These are phyloP conservation scores for Protomyces macrosporus DNA, from an alignment of 1,139 yeast species.

Conservation along the genomic window DNA sequence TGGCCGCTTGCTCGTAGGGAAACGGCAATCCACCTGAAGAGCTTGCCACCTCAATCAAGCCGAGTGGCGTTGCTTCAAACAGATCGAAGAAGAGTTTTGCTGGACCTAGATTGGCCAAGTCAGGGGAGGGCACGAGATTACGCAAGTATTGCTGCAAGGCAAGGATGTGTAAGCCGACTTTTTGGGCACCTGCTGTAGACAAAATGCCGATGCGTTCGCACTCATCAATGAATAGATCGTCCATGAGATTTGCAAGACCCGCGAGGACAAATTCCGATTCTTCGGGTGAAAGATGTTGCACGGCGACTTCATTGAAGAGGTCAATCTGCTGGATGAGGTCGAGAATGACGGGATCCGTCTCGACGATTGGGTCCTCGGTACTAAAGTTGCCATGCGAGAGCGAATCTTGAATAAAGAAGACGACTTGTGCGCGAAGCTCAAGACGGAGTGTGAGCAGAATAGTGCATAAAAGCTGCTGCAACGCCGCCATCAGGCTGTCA, in stretches of 20 bases:
- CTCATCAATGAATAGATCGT: conserved; percentile 24
- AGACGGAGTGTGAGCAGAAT: conserved; percentile 19
- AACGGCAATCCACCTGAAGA: conserved; percentile 1
- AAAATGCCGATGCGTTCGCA: conserved; percentile 6
- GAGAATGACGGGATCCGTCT: conserved; percentile 16
- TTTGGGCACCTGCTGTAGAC: conserved; percentile 18
- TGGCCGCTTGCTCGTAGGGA: conserved; percentile 15
- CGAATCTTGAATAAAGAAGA: conserved; percentile 15
- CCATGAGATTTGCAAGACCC: conserved; percentile 24
- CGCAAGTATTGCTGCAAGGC: conserved; percentile 26
- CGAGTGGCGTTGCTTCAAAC: conserved; percentile 2
- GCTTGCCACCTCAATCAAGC: conserved; percentile 4
- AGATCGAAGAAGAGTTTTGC: conserved; percentile 12
- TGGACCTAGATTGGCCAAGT: conserved; percentile 17
- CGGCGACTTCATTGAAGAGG: conserved; percentile 7
- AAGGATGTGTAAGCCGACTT: conserved; percentile 18
- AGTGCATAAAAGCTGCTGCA: conserved; percentile 1
- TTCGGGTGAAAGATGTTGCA: not conserved
- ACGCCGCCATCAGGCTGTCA: conserved; percentile 12
- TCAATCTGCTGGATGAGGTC: conserved; percentile 15
- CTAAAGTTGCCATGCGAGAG: conserved; percentile 22
- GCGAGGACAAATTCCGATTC: conserved; percentile 17
- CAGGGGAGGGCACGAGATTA: conserved; percentile 17
- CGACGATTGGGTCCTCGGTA: conserved; percentile 19
- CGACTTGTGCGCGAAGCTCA: conserved; percentile 25